Base-by-base conservation (phyloP, 306 rosid genomes). In the Sicyos baderoa region DNA sequence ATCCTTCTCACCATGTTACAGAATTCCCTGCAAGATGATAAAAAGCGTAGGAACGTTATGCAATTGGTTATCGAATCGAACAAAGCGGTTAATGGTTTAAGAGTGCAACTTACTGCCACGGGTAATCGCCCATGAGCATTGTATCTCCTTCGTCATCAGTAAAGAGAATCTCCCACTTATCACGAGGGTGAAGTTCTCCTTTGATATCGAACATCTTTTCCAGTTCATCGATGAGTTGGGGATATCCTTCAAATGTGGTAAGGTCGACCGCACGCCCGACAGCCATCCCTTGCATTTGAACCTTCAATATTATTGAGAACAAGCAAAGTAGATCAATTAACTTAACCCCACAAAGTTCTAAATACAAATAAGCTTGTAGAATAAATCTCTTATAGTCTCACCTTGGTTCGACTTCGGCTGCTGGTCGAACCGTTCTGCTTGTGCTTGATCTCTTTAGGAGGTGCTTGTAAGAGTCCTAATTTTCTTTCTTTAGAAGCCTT, bases 251-350 rank as follows among this genome's bases (percentile, higher is more conserved):
- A 78, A 93, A 83, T 71, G 57, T 82, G 42, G 90, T 80, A 70
- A 93, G 77, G 81, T 93, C 99, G 75, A 93, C 96, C 0, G 97
- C 99, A 18, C 99, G 96, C 47, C 97, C 99, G 8, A 93, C 99
- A 15, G 95, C 94, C 58, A 90, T 81, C 2, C 94, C 99, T 77
- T 89, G 96, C 99, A 93, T 93, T 86, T 90, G 89, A 76, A 93
- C 98, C 97, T 92, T 77, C 13, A 75, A 68, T 54, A 54, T 76
- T 64, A 84, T 50, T 25, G 47, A 37, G 1, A 9, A 78, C 19
- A 65, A 68, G 79, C 63, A 7, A 2, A 67, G 5, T 50, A 16
- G 10, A 22, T 64, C 71, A 56, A 40, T 75, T 61, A 14, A 76
- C 71, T 47, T n/a, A 29, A 16, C 15, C 60, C 27, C 25, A 50